Evolutionary conservation across 495 filamentous ascomycete genomes (phyloP).

Genomic region (Aspergillus baeticus): DNA sequence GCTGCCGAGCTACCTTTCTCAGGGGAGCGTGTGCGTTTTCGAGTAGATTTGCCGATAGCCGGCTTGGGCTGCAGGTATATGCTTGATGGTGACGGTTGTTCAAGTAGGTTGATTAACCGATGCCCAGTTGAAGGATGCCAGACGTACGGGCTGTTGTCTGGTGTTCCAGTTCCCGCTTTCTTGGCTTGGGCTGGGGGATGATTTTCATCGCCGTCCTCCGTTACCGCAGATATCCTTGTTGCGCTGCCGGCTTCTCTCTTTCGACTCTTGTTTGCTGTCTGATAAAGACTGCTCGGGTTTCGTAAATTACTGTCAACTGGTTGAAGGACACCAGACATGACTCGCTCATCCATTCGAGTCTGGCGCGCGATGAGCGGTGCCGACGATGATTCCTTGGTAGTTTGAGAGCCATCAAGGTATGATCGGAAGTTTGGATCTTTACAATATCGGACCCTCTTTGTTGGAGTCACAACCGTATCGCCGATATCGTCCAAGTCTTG

Average conservation of each 20-base stretch:
- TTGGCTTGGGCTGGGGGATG: neutral
- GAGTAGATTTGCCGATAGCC: neutral
- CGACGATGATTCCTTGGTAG: neutral
- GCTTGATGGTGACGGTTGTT: constrained; percentile 31
- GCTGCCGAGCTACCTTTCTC: neutral
- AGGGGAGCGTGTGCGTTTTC: neutral
- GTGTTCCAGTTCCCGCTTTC: neutral
- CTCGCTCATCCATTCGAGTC: neutral
- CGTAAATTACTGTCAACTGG: constrained; percentile 24
- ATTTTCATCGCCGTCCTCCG: constrained; percentile 43
- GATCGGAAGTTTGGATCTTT: neutral
- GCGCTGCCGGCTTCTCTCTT: constrained; percentile 11
- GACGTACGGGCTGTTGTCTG: neutral
- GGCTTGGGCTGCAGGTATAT: constrained; percentile 15
- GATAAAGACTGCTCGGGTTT: neutral
- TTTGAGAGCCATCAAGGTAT: neutral
- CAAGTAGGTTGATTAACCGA: constrained; percentile 40
- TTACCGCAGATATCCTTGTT: constrained; percentile 22
- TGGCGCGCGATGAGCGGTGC: neutral
- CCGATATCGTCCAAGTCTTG: constrained; percentile 75
- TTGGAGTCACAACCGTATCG: constrained; percentile 60
- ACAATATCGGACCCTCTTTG: constrained; percentile 45
- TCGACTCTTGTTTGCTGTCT: constrained; percentile 3
- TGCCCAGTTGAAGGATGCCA: constrained; percentile 6
- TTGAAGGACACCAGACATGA: constrained; percentile 19